These are phyloP conservation scores for Ceratopteris richardii DNA, from an alignment of 75 land plant genomes.

Conservation along the genomic window DNA sequence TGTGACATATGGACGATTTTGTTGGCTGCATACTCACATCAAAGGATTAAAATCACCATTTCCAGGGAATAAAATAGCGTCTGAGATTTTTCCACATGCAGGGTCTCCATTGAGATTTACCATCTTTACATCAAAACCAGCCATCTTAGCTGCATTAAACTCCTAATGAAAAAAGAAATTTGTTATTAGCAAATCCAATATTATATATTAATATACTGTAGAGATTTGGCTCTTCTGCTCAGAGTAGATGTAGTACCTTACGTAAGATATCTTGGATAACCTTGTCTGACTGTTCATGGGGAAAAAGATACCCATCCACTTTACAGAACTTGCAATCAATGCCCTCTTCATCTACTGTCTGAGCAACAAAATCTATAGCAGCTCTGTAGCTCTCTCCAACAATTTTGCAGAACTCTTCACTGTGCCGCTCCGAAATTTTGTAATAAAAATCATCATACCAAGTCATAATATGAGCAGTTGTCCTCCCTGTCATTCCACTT, in stretches of 20 bases:
- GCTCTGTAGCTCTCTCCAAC: conserved; percentile 29
- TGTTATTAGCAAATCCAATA: neutral
- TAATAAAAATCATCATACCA: conserved; percentile 37
- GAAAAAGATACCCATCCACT: conserved; percentile 35
- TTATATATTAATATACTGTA: neutral
- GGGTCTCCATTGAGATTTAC: conserved; percentile 26
- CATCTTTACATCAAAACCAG: conserved; percentile 17
- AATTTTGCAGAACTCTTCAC: conserved; percentile 11
- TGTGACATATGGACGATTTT: too few relatives aligned
- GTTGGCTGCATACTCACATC: conserved; percentile 15
- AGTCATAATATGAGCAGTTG: conserved; percentile 34
- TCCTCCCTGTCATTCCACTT: conserved; percentile 31
- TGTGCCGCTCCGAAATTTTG: conserved; percentile 18
- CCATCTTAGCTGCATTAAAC: conserved; percentile 25
- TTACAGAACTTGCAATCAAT: conserved; percentile 26
- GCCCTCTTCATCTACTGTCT: conserved; percentile 20
- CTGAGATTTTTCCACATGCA: conserved; percentile 16
- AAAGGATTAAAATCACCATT: conserved; percentile 37
- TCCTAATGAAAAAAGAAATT: conserved; percentile 27
- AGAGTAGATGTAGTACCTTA: too few relatives aligned
- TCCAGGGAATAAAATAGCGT: conserved; percentile 26
- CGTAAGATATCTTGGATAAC: too few relatives aligned
- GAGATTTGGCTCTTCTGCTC: too few relatives aligned
- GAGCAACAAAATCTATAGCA: conserved; percentile 24
- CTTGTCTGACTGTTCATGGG: conserved; percentile 23